phyloP scores from a whole-genome alignment of 495 filamentous ascomycete genomes.

The Neurospora sp. region DNA sequence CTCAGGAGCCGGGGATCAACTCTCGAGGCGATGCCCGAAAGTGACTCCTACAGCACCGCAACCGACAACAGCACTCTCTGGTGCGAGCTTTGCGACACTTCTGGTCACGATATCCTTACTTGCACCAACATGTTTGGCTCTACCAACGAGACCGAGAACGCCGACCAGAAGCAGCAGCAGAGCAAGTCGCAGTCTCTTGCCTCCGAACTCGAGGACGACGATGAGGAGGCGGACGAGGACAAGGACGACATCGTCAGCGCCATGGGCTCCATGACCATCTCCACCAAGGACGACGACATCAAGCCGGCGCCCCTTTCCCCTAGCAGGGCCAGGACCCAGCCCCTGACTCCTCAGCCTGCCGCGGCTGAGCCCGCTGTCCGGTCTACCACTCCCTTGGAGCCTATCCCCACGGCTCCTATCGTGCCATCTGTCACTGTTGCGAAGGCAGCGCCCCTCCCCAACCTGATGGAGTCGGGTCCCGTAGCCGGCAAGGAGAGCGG shows the following conservation, averaged over 20 bases:
- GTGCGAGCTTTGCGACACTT: constrained; percentile 93
- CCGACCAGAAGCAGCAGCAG: constrained; percentile 17
- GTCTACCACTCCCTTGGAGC: neutral
- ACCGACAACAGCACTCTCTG: constrained; percentile 66
- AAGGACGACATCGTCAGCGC: constrained; percentile 38
- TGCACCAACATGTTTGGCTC: constrained; percentile 80
- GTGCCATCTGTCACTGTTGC: neutral
- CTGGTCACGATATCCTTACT: constrained; percentile 87
- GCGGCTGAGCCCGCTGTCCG: constrained; percentile 22
- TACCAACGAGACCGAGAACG: neutral
- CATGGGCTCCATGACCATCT: constrained; percentile 31
- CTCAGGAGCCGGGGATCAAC: constrained; percentile 34
- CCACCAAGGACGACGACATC: constrained; percentile 22
- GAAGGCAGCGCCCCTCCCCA: constrained; percentile 34
- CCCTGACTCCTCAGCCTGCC: constrained; percentile 39
- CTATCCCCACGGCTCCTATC: neutral
- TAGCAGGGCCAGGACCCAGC: constrained; percentile 29
- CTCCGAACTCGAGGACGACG: neutral
- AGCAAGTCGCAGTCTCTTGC: constrained; percentile 8
- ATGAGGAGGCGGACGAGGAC: constrained; percentile 11
- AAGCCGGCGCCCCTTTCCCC: constrained; percentile 44
- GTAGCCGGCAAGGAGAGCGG: constrained; percentile 73
- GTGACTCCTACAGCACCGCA: constrained; percentile 60
- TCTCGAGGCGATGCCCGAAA: constrained; percentile 56
- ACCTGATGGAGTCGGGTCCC: constrained; percentile 57